Evolutionary conservation across 352 stramenopile genomes (phyloP).

Genomic region (Phytophthora fragariae): DNA sequence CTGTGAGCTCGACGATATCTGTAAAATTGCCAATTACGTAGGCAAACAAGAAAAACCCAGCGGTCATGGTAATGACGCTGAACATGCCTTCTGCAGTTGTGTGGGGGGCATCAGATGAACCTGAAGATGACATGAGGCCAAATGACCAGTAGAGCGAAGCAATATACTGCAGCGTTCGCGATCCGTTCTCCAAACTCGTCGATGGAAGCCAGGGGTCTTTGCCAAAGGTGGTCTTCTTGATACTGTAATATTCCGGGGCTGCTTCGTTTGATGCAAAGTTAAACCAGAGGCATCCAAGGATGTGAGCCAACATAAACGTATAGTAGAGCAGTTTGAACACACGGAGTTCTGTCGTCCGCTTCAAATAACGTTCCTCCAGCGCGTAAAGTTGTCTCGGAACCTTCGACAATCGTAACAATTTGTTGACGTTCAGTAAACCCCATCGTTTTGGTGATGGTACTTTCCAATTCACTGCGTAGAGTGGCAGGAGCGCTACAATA

Average conservation of each 20-base stretch:
- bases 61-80: slow-evolving; percentile 62
- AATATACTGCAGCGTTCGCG: slow-evolving; percentile 50
- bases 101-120: slow-evolving; percentile 48
- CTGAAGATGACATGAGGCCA: slow-evolving; percentile 63
- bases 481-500: slow-evolving; percentile 48
- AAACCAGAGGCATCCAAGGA: slow-evolving; percentile 66
- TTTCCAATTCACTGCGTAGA: slow-evolving; percentile 57
- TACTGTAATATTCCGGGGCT: not conserved
- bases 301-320: slow-evolving; percentile 59
- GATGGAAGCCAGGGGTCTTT: slow-evolving; percentile 43
- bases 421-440: slow-evolving; percentile 66
- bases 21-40: slow-evolving; percentile 74
- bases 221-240: slow-evolving; percentile 30
- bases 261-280: slow-evolving; percentile 40
- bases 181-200: slow-evolving; percentile 25
- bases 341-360: slow-evolving; percentile 54
- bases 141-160: slow-evolving; percentile 69
- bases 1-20: slow-evolving; percentile 62
- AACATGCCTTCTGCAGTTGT: slow-evolving; percentile 51
- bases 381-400: slow-evolving; percentile 55
- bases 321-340: slow-evolving; percentile 75
- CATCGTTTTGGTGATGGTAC: slow-evolving; percentile 15
- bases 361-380: slow-evolving; percentile 63
- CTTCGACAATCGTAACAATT: slow-evolving; percentile 54
- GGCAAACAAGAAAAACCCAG: slow-evolving; percentile 68